Percentiles rank a stretch among this genome's conserved stretches.
These are phyloP conservation scores for Yarrowia divulgata DNA, from an alignment of 805 yeast genomes.

Conservation along the genomic window DNA sequence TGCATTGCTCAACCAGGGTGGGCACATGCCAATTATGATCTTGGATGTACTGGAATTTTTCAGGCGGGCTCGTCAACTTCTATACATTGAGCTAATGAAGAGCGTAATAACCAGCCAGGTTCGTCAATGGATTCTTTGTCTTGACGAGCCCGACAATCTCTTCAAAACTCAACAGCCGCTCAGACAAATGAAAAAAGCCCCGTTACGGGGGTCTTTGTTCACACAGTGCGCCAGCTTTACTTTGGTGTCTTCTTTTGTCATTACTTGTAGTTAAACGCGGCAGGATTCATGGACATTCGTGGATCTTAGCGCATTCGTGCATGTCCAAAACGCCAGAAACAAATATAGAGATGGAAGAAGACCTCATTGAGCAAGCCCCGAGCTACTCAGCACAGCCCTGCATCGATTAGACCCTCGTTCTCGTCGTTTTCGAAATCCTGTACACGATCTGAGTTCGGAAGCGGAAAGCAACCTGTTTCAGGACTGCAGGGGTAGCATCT, in stretches of 20 bases:
- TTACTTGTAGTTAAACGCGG: not conserved
- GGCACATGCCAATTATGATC: constrained; percentile 1
- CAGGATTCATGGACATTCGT: not conserved
- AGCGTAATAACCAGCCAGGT: not conserved
- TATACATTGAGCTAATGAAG: not conserved
- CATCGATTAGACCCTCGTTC: constrained; percentile 1
- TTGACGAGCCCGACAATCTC: too few species aligned
- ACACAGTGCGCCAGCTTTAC: too few species aligned
- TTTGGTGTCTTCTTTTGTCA: too few species aligned
- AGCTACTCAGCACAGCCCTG: not conserved
- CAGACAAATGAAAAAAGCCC: too few species aligned
- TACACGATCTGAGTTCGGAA: constrained; percentile 7
- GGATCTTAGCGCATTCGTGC: not conserved
- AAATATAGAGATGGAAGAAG: too few species aligned
- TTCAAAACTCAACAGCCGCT: too few species aligned
- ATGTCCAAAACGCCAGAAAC: not conserved
- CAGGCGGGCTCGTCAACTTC: too few species aligned
- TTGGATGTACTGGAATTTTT: not conserved
- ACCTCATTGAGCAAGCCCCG: not conserved
- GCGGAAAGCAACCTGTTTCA: constrained; percentile 29
- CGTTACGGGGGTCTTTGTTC: too few species aligned
- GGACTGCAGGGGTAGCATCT: constrained; percentile 35
- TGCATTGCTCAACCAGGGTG: constrained; percentile 34
- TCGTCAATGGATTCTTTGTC: not conserved
- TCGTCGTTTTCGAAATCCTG: constrained; percentile 7